Evolutionary conservation across 192 early-diverging fungal species (phyloP), one percentile per base, ranked within the genome.

Genomic region (Entomortierella parvispora): DNA sequence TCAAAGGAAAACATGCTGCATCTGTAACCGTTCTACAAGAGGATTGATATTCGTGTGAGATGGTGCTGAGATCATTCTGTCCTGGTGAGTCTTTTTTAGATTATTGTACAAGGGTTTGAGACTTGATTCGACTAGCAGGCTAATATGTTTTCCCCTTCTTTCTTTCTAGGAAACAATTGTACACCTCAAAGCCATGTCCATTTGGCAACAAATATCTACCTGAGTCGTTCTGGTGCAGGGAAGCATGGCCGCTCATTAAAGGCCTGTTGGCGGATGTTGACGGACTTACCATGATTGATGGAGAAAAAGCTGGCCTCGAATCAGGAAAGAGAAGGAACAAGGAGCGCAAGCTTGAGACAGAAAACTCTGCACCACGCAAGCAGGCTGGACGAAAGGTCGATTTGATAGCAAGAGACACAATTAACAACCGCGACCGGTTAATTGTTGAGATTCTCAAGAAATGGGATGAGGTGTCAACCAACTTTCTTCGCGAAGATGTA

Each of bases 381-480:
- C 60, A 68, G 51, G 33, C 18, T 58, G 66, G 75, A 52, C 59
- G 46, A 20, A 78, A 50, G 55, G n/a, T 78, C 34, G 66, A 69
- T 26, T 26, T 62, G 33, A 47, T 78, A n/a, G 75, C 62, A 44
- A 57, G 75, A 22, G 66, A 79, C 45, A 59, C 42, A 3, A 61
- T 56, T 3, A 50, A 69, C 32, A 65, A 33, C 22, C 56, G 63
- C 40, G 67, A 79, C 52, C 65, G 68, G 62, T 52, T 79, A 12
- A 50, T 79, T 20, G 62, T 65, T 2, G 66, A 78, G 48, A 56
- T 59, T 26, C 49, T 69, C 54, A 62, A 58, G 29, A 62, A 62
- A 0, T 69, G 76, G 76, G 76, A 79, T 66, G 68, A 70, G 52
- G 23, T 50, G 14, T 64, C 76, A 23, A 70, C 62, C 50, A 79